A percentile compares a stretch with the other conserved stretches of the same genome.
phyloP scores from a whole-genome alignment of 1,284 basidiomycete genomes.

The Ganoderma multipileum region DNA sequence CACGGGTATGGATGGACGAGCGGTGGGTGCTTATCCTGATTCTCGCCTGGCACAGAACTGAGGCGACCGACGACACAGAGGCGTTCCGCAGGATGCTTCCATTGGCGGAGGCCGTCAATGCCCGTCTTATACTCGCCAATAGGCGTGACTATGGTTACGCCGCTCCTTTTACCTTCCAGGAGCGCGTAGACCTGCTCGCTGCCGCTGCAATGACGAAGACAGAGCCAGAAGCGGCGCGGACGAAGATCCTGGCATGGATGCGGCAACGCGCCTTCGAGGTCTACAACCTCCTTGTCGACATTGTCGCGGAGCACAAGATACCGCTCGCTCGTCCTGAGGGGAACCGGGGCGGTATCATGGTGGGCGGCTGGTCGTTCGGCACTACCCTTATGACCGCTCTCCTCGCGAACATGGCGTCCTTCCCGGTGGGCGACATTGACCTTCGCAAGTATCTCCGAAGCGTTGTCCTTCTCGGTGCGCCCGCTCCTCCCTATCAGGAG shows the following conservation, averaged over 20 bases:
- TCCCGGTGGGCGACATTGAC: constrained; percentile 20
- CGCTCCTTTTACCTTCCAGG: constrained; percentile 8
- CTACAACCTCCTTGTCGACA: constrained; percentile 34
- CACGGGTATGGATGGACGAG: constrained; percentile 36
- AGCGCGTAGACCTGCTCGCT: constrained; percentile 27
- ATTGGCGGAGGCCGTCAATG: neutral
- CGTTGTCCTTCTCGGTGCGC: constrained; percentile 32
- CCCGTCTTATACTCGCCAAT: constrained; percentile 19
- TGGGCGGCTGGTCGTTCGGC: constrained; percentile 18
- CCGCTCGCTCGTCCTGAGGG: constrained; percentile 14
- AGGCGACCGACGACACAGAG: neutral
- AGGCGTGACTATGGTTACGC: constrained; percentile 10
- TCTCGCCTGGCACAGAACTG: no score
- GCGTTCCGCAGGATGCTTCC: neutral
- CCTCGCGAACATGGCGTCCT: constrained; percentile 32
- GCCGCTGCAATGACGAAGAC: constrained; percentile 7
- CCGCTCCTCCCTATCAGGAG: no score
- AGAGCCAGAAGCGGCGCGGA: constrained; percentile 12
- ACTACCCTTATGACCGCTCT: constrained; percentile 23
- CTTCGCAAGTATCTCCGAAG: constrained; percentile 32
- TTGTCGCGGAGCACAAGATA: constrained; percentile 29
- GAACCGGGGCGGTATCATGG: constrained; percentile 10
- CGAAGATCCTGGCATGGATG: constrained; percentile 14
- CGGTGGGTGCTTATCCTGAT: constrained; percentile 20
- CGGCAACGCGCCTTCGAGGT: constrained; percentile 26